phyloP scores from a whole-genome alignment of 2,329 filamentous ascomycete genomes.

The Botrytis squamosa region DNA sequence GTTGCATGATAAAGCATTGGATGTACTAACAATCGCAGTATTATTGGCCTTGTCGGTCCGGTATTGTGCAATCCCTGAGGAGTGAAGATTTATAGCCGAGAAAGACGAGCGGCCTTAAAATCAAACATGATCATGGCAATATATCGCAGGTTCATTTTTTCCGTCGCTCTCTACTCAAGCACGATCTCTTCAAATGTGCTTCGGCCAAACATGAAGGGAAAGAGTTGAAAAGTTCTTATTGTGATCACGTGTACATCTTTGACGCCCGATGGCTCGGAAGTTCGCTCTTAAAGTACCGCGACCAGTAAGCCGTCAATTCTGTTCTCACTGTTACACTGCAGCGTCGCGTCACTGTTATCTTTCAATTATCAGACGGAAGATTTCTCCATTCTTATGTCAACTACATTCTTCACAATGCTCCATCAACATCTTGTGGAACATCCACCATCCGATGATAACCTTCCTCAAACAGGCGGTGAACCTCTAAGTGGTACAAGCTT shows the following conservation, averaged over 20 bases:
- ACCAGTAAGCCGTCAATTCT: not conserved
- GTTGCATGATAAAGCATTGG: not conserved
- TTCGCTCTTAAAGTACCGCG: not conserved
- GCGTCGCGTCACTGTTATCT: not conserved
- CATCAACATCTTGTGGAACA: not conserved
- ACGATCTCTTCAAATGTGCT: not conserved
- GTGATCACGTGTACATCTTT: not conserved
- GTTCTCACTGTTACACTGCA: not conserved
- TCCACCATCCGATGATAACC: not conserved
- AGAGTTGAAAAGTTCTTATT: not conserved
- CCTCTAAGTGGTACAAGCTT: constrained; percentile 6
- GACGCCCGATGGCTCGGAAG: not conserved
- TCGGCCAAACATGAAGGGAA: not conserved
- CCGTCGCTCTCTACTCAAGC: not conserved
- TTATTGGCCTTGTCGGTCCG: not conserved
- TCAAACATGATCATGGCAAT: not conserved
- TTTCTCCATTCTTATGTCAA: constrained; percentile 1
- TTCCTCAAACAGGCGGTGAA: constrained; percentile 14
- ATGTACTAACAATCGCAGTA: not conserved
- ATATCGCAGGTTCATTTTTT: not conserved
- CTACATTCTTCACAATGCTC: not conserved
- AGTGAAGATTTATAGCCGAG: not conserved
- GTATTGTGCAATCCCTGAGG: not conserved
- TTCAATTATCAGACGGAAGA: not conserved
- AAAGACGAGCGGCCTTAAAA: not conserved